Evolutionary conservation across 176 grass and related monocot genomes (phyloP), one percentile per base, ranked within the genome.

Genomic region (Ensete ventricosum): DNA sequence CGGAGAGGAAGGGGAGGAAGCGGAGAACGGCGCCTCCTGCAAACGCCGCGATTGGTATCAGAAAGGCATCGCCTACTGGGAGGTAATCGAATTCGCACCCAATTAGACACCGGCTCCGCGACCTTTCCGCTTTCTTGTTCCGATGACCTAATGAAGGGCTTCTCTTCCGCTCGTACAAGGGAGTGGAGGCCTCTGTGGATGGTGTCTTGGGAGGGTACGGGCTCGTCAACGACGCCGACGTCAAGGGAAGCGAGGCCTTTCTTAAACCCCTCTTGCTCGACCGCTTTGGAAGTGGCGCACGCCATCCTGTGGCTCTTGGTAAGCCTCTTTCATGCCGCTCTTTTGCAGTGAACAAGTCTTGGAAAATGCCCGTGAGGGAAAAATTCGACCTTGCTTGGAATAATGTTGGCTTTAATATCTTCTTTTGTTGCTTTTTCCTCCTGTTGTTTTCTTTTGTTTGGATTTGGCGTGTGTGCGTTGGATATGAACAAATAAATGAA

Each of bases 51-150:
- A 91, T 52, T 99, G 95, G 95, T 99, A 99, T 76, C 87, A 79
- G 69, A 94, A 94, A 79, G 95, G 84, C 71, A 94, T 99, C 91
- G 72, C 86, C 84, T 99, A 99, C 82, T 99, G 95, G 95, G 82
- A 94, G 83, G 95, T 99, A 89, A 94, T 84, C 74, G 4, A 23
- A 23, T 74, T 34, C 53, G 9, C 77, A 64, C 55, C 22, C 13
- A 12, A 34, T 57, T 10, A 6, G 13, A 52, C 12, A 63, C n/a
- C 22, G 25, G 3, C 3, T 12, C 2, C 48, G 14, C 27, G 25
- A 14, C 52, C 21, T 7, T 25, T 53, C 53, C 9, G 21, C 24
- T 74, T 74, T 29, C 53, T 58, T 74, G 22, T 74, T 74, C 53
- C 25, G 1, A 19, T 27, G 23, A 10, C 53, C 5, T 9, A 9